phyloP scores from a whole-genome alignment of 2,329 filamentous ascomycete species.

The Aspergillus piperis region DNA sequence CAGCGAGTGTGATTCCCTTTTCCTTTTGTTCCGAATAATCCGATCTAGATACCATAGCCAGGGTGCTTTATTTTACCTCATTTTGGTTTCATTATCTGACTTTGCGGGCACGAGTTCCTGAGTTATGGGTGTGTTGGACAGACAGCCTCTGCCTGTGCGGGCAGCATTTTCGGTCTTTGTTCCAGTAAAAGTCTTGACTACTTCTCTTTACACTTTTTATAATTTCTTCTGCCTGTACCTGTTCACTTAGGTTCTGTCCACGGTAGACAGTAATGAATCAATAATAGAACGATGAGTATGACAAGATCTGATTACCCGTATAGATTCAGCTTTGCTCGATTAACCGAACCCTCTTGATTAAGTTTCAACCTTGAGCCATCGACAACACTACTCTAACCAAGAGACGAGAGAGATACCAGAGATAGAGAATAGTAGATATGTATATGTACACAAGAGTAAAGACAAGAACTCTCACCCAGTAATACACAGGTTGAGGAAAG shows the following conservation, averaged over 20 bases:
- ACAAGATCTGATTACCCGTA: not conserved
- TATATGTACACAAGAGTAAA: constrained; percentile 38
- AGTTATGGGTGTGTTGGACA: not conserved
- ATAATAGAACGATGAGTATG: not conserved
- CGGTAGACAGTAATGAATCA: not conserved
- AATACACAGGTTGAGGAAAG: constrained; percentile 19
- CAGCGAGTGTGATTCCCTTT: constrained; percentile 12
- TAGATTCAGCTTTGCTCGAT: not conserved
- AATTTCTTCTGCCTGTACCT: constrained; percentile 1
- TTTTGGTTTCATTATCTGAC: constrained; percentile 6
- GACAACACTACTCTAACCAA: constrained; percentile 5
- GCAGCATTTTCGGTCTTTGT: not conserved
- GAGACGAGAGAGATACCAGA: constrained; percentile 3
- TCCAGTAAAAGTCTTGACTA: not conserved
- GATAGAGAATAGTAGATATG: constrained; percentile 7
- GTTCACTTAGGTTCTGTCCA: not conserved
- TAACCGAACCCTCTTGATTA: not conserved
- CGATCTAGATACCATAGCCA: constrained; percentile 26
- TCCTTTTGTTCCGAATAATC: constrained; percentile 16
- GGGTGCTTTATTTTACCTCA: constrained; percentile 10
- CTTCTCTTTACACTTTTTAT: constrained; percentile 4
- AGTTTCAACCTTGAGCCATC: not conserved
- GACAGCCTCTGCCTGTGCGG: not conserved
- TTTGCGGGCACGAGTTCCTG: not conserved
- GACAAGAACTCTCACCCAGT: constrained; percentile 19